Conservation (phyloP, 257 asterid genomes). For the Echites panduratus region DNA sequence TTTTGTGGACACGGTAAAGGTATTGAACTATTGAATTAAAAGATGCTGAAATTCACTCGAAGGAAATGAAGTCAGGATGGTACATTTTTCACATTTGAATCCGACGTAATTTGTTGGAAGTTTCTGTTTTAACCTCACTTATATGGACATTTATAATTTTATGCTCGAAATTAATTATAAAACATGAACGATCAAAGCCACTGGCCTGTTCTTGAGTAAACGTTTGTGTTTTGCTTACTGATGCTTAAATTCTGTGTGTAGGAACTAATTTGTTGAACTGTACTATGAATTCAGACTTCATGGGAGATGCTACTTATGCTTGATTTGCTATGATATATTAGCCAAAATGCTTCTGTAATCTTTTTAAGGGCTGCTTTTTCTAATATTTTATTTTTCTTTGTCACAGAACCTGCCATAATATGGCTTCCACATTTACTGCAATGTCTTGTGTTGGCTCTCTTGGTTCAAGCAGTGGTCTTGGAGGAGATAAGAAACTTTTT, state of each 20-base stretch:
- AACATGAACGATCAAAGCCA: not conserved
- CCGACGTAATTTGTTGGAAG: not conserved
- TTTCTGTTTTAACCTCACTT: not conserved
- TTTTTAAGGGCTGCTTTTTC: not conserved
- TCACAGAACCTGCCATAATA: not conserved
- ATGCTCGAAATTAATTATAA: not conserved
- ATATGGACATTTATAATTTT: not conserved
- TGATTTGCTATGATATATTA: not conserved
- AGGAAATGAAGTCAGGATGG: not conserved
- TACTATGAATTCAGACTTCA: not conserved
- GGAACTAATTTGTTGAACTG: not conserved
- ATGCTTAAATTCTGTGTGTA: not conserved
- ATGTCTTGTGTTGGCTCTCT: constrained; percentile 25
- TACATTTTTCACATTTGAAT: not conserved
- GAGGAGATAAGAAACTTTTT: constrained; percentile 17
- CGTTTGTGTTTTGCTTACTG: not conserved
- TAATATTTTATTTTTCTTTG: not conserved
- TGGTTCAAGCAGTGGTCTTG: constrained; percentile 4
- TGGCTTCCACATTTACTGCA: constrained; percentile 28
- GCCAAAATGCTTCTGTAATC: not conserved
- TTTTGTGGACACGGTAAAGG: not conserved
- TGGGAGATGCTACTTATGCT: not conserved
- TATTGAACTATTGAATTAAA: not conserved
- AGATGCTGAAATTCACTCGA: not conserved
- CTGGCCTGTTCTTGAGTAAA: not conserved